Evolutionary conservation across 805 yeast species (phyloP).

Genomic region (Priceomyces haplophilus): DNA sequence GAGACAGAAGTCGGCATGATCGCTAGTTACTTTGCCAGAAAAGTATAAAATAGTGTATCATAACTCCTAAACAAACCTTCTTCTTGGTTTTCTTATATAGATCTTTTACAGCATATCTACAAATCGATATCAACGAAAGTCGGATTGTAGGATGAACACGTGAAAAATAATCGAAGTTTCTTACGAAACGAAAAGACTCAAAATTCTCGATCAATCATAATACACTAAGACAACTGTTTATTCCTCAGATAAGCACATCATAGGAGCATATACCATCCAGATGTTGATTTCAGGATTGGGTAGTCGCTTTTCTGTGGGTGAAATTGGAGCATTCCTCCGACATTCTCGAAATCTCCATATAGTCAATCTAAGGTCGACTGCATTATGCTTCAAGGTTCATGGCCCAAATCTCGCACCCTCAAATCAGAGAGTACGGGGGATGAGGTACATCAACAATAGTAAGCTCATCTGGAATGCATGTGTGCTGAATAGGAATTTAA

Average conservation of each 20-base stretch:
- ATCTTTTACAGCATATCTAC: too few relatives aligned
- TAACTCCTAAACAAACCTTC: too few relatives aligned
- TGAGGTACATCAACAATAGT: not conserved
- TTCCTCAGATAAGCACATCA: not conserved
- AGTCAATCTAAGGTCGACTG: not conserved
- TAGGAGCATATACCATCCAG: not conserved
- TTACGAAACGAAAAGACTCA: too few relatives aligned
- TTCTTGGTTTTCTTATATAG: too few relatives aligned
- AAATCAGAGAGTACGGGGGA: not conserved
- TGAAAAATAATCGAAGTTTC: too few relatives aligned
- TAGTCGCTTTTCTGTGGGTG: not conserved
- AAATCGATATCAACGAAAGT: too few relatives aligned
- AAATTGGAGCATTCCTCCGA: not conserved
- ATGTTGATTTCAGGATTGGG: not conserved
- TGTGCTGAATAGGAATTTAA: not conserved
- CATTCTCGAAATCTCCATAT: not conserved
- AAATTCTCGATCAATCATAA: too few relatives aligned
- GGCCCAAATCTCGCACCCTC: not conserved
- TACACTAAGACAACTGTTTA: too few relatives aligned
- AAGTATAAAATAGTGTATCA: slow-evolving; percentile 15
- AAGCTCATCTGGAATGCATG: not conserved
- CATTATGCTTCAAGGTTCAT: not conserved
- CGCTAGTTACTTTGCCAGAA: slow-evolving; percentile 63
- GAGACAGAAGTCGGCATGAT: slow-evolving; percentile 76
- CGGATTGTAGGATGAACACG: too few relatives aligned